Evolutionary conservation across 768 basidiomycete species (phyloP), one percentile per base, ranked within the genome.

Genomic region (Leccinellum luteum): DNA sequence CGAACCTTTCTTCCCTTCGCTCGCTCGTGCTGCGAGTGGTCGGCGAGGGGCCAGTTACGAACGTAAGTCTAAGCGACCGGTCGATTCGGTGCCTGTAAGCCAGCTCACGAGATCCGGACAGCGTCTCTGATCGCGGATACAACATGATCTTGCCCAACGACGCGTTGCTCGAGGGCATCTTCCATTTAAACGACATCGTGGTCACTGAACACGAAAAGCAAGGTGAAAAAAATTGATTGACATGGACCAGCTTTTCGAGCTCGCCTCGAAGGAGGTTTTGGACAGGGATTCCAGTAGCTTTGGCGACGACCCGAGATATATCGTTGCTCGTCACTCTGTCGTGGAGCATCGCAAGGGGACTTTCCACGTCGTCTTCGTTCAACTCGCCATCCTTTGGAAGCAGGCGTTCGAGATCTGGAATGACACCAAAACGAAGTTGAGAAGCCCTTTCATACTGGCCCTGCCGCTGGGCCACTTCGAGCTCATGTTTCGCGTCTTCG

Each of bases 51-150:
- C n/a, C n/a, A n/a, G n/a, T n/a, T n/a, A n/a, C n/a, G n/a, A n/a
- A n/a, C n/a, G n/a, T n/a, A n/a, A n/a, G n/a, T n/a, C n/a, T n/a
- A 93, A 3, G 95, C 93, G 17, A 96, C 87, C 1, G 95, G 96
- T 15, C 93, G 78, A 63, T 90, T 90, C 7, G 92, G 90, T 1
- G 91, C 89, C 64, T 94, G 89, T 19, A 98, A 72, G 1, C 96
- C 95, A 3, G 94, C 92, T 51, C 95, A 85, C 30, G 94, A 96
- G 52, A 98, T 90, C 17, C 94, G 84, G 23, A 98, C 91, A 14
- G 95, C 94, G 64, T 97, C 90, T 56, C 89, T 87, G 61, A 97
- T 85, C 5, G 94, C 85, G 1, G 80, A 70, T 28, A 98, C 81
- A n/a, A 93, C 90, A 62, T 94, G 86, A 57, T 93, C 88, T 69